Evolutionary conservation across 2,329 filamentous ascomycete genomes (phyloP).

Genomic region (Verticillium zaregamsianum): DNA sequence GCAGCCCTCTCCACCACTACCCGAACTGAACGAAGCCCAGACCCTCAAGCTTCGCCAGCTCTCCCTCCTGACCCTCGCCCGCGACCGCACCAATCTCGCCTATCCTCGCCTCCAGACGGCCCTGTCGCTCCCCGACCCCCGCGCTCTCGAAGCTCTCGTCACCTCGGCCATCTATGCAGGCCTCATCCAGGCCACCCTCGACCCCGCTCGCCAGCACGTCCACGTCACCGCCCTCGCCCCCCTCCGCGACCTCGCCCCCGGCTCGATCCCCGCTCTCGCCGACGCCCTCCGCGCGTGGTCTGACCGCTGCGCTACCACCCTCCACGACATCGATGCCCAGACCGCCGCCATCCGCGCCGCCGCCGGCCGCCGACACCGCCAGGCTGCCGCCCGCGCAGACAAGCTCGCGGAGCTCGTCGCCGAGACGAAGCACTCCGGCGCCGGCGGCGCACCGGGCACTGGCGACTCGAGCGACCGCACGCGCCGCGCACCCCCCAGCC

Average conservation of each 20-base stretch:
- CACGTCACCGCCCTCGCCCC: slow-evolving; percentile 77
- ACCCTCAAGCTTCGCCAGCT: slow-evolving; percentile 84
- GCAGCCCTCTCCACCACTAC: slow-evolving; percentile 43
- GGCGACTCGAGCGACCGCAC: slow-evolving; percentile 8
- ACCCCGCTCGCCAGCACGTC: slow-evolving; percentile 70
- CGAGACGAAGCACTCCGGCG: slow-evolving; percentile 23
- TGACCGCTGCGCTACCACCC: slow-evolving; percentile 68
- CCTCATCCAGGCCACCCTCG: slow-evolving; percentile 76
- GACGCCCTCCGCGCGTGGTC: slow-evolving; percentile 70
- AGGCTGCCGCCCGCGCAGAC: slow-evolving; percentile 42
- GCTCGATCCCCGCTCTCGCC: slow-evolving; percentile 66
- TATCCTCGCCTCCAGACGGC: slow-evolving; percentile 65
- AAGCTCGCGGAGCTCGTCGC: slow-evolving; percentile 46
- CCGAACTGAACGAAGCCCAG: slow-evolving; percentile 68
- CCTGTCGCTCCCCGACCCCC: slow-evolving; percentile 62
- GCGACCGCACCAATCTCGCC: slow-evolving; percentile 61
- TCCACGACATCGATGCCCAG: slow-evolving; percentile 71
- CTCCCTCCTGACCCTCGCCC: slow-evolving; percentile 77
- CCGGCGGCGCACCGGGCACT: not conserved
- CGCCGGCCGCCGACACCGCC: slow-evolving; percentile 49
- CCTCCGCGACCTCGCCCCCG: slow-evolving; percentile 78
- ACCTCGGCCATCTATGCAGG: slow-evolving; percentile 84
- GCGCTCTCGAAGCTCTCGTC: slow-evolving; percentile 80
- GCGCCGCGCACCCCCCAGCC: slow-evolving; percentile 6
- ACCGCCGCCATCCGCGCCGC: slow-evolving; percentile 61